phyloP scores from a whole-genome alignment of 768 basidiomycete genomes.

The Pilatotrama ljubarskyi region DNA sequence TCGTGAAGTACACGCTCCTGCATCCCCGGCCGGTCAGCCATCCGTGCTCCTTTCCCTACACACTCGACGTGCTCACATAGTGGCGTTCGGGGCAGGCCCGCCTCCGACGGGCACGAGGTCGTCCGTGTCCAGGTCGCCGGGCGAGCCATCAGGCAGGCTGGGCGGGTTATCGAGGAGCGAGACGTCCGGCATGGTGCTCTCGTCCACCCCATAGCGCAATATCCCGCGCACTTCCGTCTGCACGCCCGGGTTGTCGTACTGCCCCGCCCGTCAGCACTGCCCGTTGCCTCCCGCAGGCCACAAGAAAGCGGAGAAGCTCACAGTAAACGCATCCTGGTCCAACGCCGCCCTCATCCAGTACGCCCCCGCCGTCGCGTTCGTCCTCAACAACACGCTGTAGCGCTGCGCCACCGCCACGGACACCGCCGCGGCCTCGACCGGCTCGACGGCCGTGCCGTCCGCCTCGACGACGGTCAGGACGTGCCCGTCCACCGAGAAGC shows the following conservation, averaged over 20 bases:
- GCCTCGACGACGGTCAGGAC: slow-evolving; percentile 48
- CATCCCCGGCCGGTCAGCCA: neutral
- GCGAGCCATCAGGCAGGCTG: slow-evolving; percentile 8
- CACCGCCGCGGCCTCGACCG: slow-evolving; percentile 41
- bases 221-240: slow-evolving; percentile 24
- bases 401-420: slow-evolving; percentile 49
- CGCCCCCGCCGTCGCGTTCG: slow-evolving; percentile 39
- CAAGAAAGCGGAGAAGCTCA: slow-evolving; percentile 1
- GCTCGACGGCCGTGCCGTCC: slow-evolving; percentile 46
- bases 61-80: too few species aligned
- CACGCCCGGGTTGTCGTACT: slow-evolving; percentile 26
- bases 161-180: slow-evolving; percentile 23
- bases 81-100: slow-evolving; percentile 16
- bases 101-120: slow-evolving; percentile 18
- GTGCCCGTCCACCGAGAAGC: slow-evolving; percentile 49
- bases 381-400: slow-evolving; percentile 47
- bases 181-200: slow-evolving; percentile 13
- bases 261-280: neutral
- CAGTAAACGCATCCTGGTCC: slow-evolving; percentile 37
- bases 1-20: slow-evolving; percentile 24
- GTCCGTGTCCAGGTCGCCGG: slow-evolving; percentile 13
- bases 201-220: slow-evolving; percentile 22
- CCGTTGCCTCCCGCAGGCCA: neutral
- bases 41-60: too few species aligned
- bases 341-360: slow-evolving; percentile 44